Percentiles rank a stretch among this genome's conserved stretches.
Conservation (phyloP, 2,329 filamentous ascomycete species). For the Colletotrichum sp. region DNA sequence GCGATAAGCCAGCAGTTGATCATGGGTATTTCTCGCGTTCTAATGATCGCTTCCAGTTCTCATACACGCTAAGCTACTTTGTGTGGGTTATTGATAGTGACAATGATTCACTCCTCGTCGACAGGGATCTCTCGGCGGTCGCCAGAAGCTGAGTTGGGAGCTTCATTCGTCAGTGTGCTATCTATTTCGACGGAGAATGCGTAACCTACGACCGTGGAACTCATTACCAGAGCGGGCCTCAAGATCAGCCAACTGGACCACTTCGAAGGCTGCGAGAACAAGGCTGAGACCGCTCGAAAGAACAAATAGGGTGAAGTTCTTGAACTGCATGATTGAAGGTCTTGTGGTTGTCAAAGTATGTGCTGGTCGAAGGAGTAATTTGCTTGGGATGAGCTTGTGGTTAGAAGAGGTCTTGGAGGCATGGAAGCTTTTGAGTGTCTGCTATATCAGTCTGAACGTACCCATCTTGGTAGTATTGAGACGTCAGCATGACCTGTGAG, state of each 20-base stretch:
- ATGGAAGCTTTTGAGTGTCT: not conserved
- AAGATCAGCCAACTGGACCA: not conserved
- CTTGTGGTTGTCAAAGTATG: not conserved
- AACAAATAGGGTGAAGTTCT: not conserved
- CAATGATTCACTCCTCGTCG: not conserved
- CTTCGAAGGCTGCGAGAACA: not conserved
- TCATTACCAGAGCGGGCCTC: not conserved
- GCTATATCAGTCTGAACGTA: not conserved
- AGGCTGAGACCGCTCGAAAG: not conserved
- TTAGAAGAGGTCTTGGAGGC: not conserved
- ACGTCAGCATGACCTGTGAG: not conserved
- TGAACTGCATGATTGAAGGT: not conserved
- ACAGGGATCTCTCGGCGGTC: not conserved
- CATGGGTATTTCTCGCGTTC: not conserved
- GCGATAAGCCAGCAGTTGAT: not conserved
- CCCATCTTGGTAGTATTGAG: rapidly evolving
- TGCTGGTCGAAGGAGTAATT: not conserved
- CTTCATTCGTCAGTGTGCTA: not conserved
- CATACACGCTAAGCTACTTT: not conserved
- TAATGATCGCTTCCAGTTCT: not conserved
- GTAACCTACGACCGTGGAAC: not conserved
- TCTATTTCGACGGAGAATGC: not conserved
- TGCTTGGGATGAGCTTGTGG: not conserved
- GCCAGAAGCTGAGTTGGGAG: not conserved
- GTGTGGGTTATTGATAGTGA: not conserved